Conservation (phyloP, 768 basidiomycete species). For the Kwoniella botswanensis region DNA sequence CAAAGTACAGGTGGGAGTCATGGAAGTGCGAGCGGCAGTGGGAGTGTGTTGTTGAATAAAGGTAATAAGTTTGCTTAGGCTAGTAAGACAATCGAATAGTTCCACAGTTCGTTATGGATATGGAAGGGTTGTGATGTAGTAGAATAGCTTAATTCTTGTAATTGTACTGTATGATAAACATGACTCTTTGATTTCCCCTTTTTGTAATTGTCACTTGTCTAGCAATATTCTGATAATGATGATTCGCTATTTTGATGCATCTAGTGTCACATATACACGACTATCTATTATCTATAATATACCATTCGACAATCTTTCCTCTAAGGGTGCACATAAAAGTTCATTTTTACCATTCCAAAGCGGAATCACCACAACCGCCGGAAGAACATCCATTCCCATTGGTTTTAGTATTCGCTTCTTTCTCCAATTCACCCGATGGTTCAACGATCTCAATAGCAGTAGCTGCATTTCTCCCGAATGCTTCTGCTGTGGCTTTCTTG, state of each 20-base stretch:
- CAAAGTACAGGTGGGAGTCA: conserved; percentile 17
- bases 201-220: no score
- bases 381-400: conserved; percentile 3
- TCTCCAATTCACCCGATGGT: conserved; percentile 29
- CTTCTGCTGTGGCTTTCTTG: conserved; percentile 52
- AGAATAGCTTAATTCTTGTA: no score
- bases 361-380: conserved; percentile 32
- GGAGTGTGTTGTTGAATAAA: conserved; percentile 12
- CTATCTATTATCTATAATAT: background rate
- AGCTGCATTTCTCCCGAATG: conserved; percentile 43
- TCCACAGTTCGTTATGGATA: background rate
- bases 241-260: background rate
- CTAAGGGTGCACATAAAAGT: background rate
- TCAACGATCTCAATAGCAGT: conserved; percentile 44
- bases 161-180: no score
- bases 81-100: background rate
- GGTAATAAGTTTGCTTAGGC: conserved; percentile 3
- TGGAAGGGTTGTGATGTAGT: background rate
- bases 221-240: background rate
- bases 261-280: background rate
- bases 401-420: conserved; percentile 12
- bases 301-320: background rate
- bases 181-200: no score
- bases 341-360: conserved; percentile 35
- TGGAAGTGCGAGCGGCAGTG: conserved; percentile 18